Base-by-base conservation (phyloP, 768 basidiomycete genomes). In the Mycena polygramma region DNA sequence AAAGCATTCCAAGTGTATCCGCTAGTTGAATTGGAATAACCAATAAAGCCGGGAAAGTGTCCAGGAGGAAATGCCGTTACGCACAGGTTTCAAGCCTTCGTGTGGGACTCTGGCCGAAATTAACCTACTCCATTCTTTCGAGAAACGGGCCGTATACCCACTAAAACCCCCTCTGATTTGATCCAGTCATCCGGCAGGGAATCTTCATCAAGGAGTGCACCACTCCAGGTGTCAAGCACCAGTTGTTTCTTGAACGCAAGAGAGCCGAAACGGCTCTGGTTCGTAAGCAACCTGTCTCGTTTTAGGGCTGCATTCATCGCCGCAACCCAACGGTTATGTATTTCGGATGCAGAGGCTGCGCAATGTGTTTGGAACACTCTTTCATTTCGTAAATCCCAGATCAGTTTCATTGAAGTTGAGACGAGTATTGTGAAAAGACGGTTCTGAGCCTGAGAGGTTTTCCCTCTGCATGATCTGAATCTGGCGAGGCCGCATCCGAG, bases 91-190 rank as follows among this genome's bases (percentile, higher is more conserved):
- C 48, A 24, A n/a, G n/a, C n/a, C n/a, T n/a, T 39, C 7, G 67
- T 68, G 67, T 68, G 59, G 67, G 67, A 63, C 67, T 69, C 60
- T 62, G 52, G 20, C 43, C 30, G 37, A 24, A 17, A 9, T 20
- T 26, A 64, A 14, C 54, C 68, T 37, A 64, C 36, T 55, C 68
- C 63, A 53, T 58, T 53, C 22, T 66, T 63, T 30, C 67, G 54
- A 46, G 22, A 35, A 61, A 22, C 24, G 48, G 67, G 57, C 19
- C 58, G 51, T 58, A 72, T 72, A 72, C 70, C 70, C 71, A 72
- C 71, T 69, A 72, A 68, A 72, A 72, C 70, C 71, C 67, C 71
- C 52, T 62, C 53, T 41, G 41, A 52, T 37, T 43, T 49, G 15
- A 65, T 72, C 67, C 71, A 68, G 19, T 69, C 46, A 45, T 68